These are phyloP conservation scores for barley (Hordeum vulgare) DNA, from an alignment of 176 grass and related monocot species.

Conservation along the genomic window DNA sequence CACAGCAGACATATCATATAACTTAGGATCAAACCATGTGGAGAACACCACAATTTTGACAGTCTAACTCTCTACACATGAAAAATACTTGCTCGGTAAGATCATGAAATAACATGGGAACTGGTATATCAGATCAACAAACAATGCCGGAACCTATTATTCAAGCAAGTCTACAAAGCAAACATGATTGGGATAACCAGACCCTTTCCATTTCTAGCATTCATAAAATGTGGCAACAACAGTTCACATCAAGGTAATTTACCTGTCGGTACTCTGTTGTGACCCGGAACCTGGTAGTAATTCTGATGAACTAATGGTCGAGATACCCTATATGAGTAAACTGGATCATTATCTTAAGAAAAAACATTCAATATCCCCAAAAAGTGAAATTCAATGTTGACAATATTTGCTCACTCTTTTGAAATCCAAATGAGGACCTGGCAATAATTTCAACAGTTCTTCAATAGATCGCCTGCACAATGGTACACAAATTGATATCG, in stretches of 20 bases:
- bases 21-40: not conserved
- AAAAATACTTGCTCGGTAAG: not conserved
- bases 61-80: not conserved
- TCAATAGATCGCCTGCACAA: constrained; percentile 85
- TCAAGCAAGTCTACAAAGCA: not conserved
- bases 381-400: not conserved
- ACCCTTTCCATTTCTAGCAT: constrained; percentile 17
- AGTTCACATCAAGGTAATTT: not conserved
- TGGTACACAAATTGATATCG: not conserved
- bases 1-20: not conserved
- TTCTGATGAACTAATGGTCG: constrained; percentile 25
- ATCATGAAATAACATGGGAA: not conserved
- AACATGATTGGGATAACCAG: not conserved
- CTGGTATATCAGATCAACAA: not conserved
- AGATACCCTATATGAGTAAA: constrained; percentile 34
- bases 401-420: constrained; percentile 57
- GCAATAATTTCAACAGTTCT: constrained; percentile 77
- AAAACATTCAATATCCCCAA: not conserved
- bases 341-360: constrained; percentile 1
- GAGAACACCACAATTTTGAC: not conserved
- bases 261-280: constrained; percentile 72
- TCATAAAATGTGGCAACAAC: not conserved
- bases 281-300: constrained; percentile 18
- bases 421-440: constrained; percentile 87
- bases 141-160: not conserved